These are phyloP conservation scores for Daldinia sp. DNA, from an alignment of 2,329 filamentous ascomycete genomes.

Conservation along the genomic window DNA sequence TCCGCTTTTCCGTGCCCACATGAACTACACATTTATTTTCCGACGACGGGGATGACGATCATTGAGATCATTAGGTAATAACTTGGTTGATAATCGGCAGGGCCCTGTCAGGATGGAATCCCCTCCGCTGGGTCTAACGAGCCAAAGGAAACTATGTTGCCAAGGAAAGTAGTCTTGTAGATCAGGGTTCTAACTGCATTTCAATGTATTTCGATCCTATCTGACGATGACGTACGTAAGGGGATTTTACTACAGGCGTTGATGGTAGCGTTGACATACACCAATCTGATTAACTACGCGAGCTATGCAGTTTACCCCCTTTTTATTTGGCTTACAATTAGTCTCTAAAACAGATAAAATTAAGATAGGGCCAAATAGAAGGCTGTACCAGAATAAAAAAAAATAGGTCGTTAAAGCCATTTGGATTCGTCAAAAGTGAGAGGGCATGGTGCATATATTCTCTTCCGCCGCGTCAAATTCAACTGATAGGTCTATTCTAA, in stretches of 20 bases:
- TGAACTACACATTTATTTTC: slow-evolving; percentile 27
- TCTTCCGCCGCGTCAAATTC: not conserved
- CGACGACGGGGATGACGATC: slow-evolving; percentile 33
- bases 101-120: slow-evolving; percentile 28
- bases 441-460: not conserved
- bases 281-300: not conserved
- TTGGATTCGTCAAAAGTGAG: not conserved
- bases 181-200: slow-evolving; percentile 5
- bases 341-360: not conserved
- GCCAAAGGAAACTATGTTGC: slow-evolving; percentile 13
- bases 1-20: slow-evolving; percentile 28
- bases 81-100: slow-evolving; percentile 5
- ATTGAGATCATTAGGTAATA: slow-evolving; percentile 36
- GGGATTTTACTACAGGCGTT: not conserved
- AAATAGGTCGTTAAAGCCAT: too few relatives aligned
- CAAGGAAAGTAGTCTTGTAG: slow-evolving; percentile 13
- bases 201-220: not conserved
- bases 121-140: slow-evolving; percentile 15
- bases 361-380: too few relatives aligned
- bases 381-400: too few relatives aligned
- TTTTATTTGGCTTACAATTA: not conserved
- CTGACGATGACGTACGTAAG: not conserved
- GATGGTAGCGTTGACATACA: not conserved
- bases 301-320: not conserved
- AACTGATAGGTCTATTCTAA: not conserved